phyloP scores from a whole-genome alignment of 2,329 filamentous ascomycete genomes.

The Xylaria sp. region DNA sequence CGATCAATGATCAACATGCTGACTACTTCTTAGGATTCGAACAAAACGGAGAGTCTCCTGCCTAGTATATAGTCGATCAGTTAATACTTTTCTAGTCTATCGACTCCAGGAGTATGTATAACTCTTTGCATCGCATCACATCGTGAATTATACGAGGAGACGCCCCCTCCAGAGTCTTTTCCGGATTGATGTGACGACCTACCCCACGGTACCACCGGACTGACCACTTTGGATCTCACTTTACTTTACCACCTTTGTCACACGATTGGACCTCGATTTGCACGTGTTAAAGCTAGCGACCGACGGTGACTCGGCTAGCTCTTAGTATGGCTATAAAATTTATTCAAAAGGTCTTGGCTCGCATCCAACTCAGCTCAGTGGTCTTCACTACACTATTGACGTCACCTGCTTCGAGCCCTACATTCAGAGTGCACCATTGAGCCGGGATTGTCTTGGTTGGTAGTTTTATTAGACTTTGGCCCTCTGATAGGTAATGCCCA shows the following conservation, averaged over 20 bases:
- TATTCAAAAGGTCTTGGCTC: neutral
- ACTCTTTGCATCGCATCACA: neutral
- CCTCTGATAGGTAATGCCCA: too few relatives aligned
- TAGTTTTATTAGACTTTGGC: too few relatives aligned
- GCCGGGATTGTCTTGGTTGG: neutral
- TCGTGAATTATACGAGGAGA: neutral
- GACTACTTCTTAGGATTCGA: neutral
- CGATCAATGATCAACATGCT: conserved; percentile 11
- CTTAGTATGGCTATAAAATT: neutral
- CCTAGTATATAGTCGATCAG: neutral
- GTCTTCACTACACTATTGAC: neutral
- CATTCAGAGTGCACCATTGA: neutral
- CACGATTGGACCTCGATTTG: conserved; percentile 4
- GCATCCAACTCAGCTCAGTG: neutral
- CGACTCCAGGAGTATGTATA: neutral
- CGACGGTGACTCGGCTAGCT: neutral
- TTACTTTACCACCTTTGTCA: neutral
- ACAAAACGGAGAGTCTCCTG: neutral
- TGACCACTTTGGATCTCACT: conserved; percentile 3
- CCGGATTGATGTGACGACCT: neutral
- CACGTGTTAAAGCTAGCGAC: conserved; percentile 6
- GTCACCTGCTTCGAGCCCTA: neutral
- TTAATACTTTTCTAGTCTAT: neutral
- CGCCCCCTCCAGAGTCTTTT: neutral
- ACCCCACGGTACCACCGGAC: conserved; percentile 5